phyloP scores from a whole-genome alignment of 176 grass and related monocot genomes.

The Carex myosuroides region DNA sequence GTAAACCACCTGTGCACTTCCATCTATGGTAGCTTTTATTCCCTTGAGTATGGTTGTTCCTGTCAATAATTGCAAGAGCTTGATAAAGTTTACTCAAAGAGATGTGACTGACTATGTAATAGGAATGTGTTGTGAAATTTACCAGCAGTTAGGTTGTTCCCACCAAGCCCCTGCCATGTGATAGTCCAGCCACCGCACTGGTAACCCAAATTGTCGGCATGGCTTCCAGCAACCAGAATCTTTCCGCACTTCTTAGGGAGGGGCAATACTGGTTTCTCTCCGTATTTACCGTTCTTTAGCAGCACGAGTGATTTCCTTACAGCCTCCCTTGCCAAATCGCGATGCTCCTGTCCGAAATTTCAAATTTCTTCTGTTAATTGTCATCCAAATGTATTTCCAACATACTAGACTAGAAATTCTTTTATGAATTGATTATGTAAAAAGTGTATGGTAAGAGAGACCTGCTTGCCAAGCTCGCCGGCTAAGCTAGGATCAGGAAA shows the following conservation, averaged over 20 bases:
- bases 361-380: background rate
- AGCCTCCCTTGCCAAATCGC: constrained; percentile 59
- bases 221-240: constrained; percentile 49
- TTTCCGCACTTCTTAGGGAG: constrained; percentile 36
- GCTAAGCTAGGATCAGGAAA: constrained; percentile 43
- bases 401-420: background rate
- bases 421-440: constrained; percentile 1
- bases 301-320: constrained; percentile 60
- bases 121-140: background rate
- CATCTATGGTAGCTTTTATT: constrained; percentile 37
- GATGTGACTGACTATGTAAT: background rate
- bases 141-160: constrained; percentile 46
- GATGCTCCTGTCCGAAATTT: constrained; percentile 43
- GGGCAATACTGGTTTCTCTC: constrained; percentile 27
- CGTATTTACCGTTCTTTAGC: constrained; percentile 53
- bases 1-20: constrained; percentile 42
- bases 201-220: constrained; percentile 58
- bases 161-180: constrained; percentile 43
- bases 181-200: constrained; percentile 89
- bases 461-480: constrained; percentile 48
- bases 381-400: background rate
- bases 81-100: background rate
- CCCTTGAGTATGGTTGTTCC: constrained; percentile 53
- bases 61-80: constrained; percentile 7
- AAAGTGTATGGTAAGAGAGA: constrained; percentile 18